These are phyloP conservation scores for Schoenoplectus tabernaemontani DNA, from an alignment of 202 grass and related monocot species.

Conservation along the genomic window DNA sequence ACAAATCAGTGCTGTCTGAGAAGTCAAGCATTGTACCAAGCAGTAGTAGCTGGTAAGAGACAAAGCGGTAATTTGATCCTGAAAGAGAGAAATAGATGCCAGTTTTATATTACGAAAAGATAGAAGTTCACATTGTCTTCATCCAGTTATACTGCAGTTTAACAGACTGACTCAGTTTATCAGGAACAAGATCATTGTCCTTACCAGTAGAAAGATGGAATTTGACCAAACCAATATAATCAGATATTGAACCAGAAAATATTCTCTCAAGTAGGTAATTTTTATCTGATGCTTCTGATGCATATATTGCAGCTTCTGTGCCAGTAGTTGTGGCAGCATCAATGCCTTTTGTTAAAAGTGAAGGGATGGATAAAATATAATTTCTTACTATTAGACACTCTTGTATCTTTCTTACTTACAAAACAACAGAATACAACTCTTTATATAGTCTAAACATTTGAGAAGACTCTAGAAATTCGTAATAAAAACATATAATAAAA, in stretches of 20 bases:
- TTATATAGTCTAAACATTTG: no score
- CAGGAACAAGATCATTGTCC: not conserved
- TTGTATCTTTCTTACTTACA: no score
- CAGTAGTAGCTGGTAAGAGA: conserved; percentile 64
- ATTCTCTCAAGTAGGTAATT: conserved; percentile 79
- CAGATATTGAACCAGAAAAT: conserved; percentile 65
- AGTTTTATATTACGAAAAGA: not conserved
- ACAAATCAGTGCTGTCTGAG: no score
- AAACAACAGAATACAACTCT: no score
- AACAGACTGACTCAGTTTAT: not conserved
- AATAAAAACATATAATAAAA: no score
- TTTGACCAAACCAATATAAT: conserved; percentile 81
- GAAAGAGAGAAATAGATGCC: conserved; percentile 21
- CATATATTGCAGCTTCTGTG: conserved; percentile 87
- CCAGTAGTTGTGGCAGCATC: conserved; percentile 87
- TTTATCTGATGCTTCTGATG: conserved; percentile 90
- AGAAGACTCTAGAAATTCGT: no score
- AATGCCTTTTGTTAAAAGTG: no score
- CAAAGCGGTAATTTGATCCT: conserved; percentile 81
- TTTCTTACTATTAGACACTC: no score
- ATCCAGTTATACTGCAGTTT: not conserved
- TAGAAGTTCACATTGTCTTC: not conserved
- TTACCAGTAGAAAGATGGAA: conserved; percentile 94
- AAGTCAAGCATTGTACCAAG: conserved; percentile 85
- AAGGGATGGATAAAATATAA: no score